Evolutionary conservation across 1,284 basidiomycete genomes (phyloP).

Genomic region (Leccinum subspadiceum): DNA sequence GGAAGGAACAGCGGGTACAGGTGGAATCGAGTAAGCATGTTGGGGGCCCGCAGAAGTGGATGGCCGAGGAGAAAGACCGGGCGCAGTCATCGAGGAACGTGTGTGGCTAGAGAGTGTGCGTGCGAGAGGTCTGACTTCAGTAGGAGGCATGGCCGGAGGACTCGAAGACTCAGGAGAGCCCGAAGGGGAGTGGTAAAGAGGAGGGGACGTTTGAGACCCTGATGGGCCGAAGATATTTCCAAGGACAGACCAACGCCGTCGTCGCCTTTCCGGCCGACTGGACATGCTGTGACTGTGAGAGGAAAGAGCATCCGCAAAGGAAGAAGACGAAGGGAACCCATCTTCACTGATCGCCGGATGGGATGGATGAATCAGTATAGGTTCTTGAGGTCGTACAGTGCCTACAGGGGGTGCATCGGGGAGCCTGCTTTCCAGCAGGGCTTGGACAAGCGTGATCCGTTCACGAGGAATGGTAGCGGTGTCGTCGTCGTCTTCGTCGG

Average conservation of each 20-base stretch:
- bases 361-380: constrained; percentile 55
- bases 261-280: constrained; percentile 27
- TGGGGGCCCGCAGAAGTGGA: constrained; percentile 24
- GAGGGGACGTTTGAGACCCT: constrained; percentile 24
- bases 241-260: constrained; percentile 46
- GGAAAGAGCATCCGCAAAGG: constrained; percentile 47
- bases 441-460: constrained; percentile 67
- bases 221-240: constrained; percentile 40
- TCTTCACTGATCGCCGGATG: constrained; percentile 39
- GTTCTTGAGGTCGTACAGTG: constrained; percentile 60
- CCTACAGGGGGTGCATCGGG: constrained; percentile 71
- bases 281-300: constrained; percentile 29
- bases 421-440: constrained; percentile 72
- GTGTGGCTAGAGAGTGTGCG: constrained; percentile 28
- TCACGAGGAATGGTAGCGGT: constrained; percentile 41
- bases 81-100: constrained; percentile 10
- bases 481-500: constrained; percentile 64
- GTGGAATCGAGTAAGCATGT: constrained; percentile 17
- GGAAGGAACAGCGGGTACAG: constrained; percentile 33
- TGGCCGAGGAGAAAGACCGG: constrained; percentile 18
- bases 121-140: constrained; percentile 19
- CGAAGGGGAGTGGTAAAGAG: constrained; percentile 18
- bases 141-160: constrained; percentile 16
- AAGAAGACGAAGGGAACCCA: constrained; percentile 45
- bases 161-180: constrained; percentile 16